Evolutionary conservation across 345 rosid species (phyloP).

Genomic region (Eucalyptus erythrocorys): DNA sequence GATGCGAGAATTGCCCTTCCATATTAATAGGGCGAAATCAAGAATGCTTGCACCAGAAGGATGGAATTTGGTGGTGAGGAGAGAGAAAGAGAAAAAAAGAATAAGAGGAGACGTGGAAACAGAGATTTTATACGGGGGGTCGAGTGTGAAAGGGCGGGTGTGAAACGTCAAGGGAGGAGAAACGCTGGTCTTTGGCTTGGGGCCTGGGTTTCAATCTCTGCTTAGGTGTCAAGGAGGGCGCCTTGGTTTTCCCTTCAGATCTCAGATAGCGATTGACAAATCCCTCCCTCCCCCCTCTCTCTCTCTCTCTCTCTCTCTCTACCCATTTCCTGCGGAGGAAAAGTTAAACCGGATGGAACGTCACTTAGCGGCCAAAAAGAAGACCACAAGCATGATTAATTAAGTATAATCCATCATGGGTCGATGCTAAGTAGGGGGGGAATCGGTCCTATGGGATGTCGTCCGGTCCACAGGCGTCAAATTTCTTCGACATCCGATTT

Average conservation of each 20-base stretch:
- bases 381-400: not conserved
- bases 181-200: not conserved
- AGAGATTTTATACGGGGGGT: not conserved
- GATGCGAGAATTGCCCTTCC: constrained; percentile 39
- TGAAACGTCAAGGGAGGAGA: constrained; percentile 43
- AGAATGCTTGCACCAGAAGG: not conserved
- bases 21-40: constrained; percentile 1
- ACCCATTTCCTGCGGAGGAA: not conserved
- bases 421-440: not conserved
- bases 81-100: not conserved
- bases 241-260: constrained; percentile 19
- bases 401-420: not conserved
- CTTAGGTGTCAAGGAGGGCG: constrained; percentile 15
- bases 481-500: not conserved
- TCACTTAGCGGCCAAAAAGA: not conserved
- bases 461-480: not conserved
- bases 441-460: not conserved
- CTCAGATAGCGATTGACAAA: not conserved
- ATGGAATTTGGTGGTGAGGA: not conserved
- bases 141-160: constrained; percentile 28
- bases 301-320: not conserved
- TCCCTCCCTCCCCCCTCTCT: not conserved
- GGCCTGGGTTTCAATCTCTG: not conserved
- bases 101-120: not conserved
- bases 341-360: not conserved